Evolutionary conservation across 352 stramenopile species (phyloP).

Genomic region (Phytophthora capsici): DNA sequence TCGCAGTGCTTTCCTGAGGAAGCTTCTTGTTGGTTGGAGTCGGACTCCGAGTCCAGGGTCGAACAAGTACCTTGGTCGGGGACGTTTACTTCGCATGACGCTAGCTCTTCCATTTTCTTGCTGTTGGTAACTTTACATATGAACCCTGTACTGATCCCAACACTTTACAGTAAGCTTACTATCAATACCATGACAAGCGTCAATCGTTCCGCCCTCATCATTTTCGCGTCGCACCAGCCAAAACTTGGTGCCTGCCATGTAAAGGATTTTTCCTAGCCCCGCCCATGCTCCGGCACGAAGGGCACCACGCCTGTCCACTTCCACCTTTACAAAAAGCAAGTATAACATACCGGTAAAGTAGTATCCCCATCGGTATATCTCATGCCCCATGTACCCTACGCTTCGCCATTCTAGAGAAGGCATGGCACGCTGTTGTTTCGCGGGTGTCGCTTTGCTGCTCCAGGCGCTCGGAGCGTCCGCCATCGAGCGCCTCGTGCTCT

Average conservation of each 20-base stretch:
- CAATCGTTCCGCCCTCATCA: conserved; percentile 26
- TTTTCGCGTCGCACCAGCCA: conserved; percentile 29
- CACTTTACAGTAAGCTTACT: not conserved
- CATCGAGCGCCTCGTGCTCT: conserved; percentile 39
- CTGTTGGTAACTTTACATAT: not conserved
- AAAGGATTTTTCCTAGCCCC: conserved; percentile 23
- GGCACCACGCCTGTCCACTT: conserved; percentile 20
- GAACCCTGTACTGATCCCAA: not conserved
- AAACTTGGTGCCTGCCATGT: conserved; percentile 17
- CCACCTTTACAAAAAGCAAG: conserved; percentile 17
- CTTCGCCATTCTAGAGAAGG: conserved; percentile 11
- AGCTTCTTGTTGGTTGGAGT: no score
- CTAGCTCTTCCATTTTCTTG: no score
- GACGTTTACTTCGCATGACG: no score
- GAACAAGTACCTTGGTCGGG: no score
- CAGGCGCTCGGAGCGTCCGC: conserved; percentile 6
- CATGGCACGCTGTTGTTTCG: conserved; percentile 12
- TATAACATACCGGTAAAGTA: conserved; percentile 7
- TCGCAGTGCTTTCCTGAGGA: conserved; percentile 26
- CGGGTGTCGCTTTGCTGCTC: conserved; percentile 5
- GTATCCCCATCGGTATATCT: conserved; percentile 1
- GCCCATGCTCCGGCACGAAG: conserved; percentile 1
- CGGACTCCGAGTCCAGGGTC: no score
- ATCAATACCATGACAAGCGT: conserved; percentile 6
- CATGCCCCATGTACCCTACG: conserved; percentile 8